phyloP scores from a whole-genome alignment of 768 basidiomycete genomes.

The Fibroporia radiculosa region DNA sequence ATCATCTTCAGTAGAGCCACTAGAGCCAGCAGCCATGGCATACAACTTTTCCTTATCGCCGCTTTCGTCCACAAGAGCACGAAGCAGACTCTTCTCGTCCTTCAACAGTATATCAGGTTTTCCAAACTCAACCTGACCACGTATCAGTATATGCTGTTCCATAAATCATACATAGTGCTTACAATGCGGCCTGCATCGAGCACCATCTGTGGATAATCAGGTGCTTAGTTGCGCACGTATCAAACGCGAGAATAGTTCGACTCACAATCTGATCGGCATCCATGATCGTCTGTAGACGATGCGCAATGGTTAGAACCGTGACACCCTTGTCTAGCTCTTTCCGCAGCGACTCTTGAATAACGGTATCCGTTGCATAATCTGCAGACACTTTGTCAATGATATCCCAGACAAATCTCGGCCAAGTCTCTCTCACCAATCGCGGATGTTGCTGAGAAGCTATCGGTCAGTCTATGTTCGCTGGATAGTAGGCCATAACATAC shows the following conservation, averaged over 20 bases:
- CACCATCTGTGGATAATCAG: constrained; percentile 28
- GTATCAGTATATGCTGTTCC: not conserved
- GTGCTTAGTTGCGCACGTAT: constrained; percentile 22
- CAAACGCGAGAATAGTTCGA: constrained; percentile 4
- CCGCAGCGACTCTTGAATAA: constrained; percentile 51
- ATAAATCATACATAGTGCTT: constrained; percentile 1
- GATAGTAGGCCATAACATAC: constrained; percentile 38
- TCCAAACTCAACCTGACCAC: constrained; percentile 35
- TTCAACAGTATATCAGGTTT: constrained; percentile 33
- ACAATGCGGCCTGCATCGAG: constrained; percentile 34
- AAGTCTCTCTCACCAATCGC: constrained; percentile 18
- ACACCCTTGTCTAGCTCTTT: constrained; percentile 33
- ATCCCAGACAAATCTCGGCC: not conserved
- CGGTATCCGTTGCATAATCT: constrained; percentile 41
- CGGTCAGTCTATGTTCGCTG: constrained; percentile 25
- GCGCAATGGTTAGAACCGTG: constrained; percentile 57
- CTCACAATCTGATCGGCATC: constrained; percentile 16
- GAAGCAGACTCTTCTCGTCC: constrained; percentile 27
- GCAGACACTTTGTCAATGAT: constrained; percentile 14
- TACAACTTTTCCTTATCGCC: constrained; percentile 29
- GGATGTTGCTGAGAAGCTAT: constrained; percentile 21
- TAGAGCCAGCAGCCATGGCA: constrained; percentile 17
- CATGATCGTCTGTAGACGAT: constrained; percentile 45
- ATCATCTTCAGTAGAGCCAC: not conserved
- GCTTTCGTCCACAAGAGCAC: constrained; percentile 32